Base-by-base conservation (phyloP, 176 grass and related monocot species). In the Aegilops longissima region DNA sequence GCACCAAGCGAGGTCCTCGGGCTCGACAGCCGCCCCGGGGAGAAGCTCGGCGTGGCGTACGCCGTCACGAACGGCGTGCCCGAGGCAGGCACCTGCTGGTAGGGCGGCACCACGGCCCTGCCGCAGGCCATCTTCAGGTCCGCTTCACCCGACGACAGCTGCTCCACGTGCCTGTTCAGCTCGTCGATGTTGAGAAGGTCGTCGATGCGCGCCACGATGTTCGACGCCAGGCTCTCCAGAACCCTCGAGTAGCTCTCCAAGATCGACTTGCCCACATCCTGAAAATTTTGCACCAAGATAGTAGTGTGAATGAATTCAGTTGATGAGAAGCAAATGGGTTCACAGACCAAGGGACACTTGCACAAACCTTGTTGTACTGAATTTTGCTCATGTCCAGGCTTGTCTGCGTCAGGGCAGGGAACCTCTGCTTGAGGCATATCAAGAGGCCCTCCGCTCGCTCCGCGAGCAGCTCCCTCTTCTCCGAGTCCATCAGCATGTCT, bases 181-280 rank as follows among this genome's bases (percentile, higher is more conserved):
- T 97, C 90, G 9, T 99, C 94, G 5, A 93, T 91, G 52, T 87
- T 93, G 18, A 99, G 85, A 8, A 99, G 87, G 80, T 99, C 97
- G 13, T 99, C 94, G 11, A 99, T 93, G 74, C 97, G 94, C 16
- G 97, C 88, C 3, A 92, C 56, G 17, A 97, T 93, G 73, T 97
- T 99, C 3, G 91, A 99, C 12, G 97, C 92, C 54, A 99, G 84
- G 72, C 97, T 99, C 86, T 99, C 97, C 23, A 99, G 29, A 7
- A 99, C 94, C 78, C 97, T 94, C 38, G 94, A 99, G n/a, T 99
- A 97, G 30, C 97, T 97, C 87, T 99, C 97, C 25, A 99, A 21
- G 44, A 97, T 97, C 25, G 94, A 97, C 67, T 97, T 94, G 1
- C 94, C 97, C 9, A 99, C 89, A 39, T 99, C 97, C 97, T 99